phyloP scores from a whole-genome alignment of 1,284 basidiomycete genomes.

The Amylostereum chailletii region DNA sequence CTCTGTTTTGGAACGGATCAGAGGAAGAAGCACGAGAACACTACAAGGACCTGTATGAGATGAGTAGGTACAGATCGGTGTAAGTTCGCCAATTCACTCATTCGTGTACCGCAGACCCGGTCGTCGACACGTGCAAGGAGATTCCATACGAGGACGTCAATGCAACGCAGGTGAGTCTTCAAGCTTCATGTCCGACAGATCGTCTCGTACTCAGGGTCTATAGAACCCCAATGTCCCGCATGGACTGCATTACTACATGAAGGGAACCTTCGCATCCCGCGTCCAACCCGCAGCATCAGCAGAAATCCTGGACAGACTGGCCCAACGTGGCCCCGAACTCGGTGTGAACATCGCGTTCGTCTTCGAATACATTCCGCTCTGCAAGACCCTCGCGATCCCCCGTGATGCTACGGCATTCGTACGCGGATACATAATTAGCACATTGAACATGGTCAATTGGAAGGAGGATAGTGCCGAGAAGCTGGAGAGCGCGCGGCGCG shows the following conservation, averaged over 20 bases:
- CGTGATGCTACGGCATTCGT: conserved; percentile 23
- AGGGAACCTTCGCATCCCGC: conserved; percentile 7
- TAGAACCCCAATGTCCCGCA: conserved; percentile 14
- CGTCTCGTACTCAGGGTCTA: background rate
- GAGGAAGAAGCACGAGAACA: conserved; percentile 32
- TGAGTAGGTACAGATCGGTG: conserved; percentile 19
- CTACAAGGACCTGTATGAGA: conserved; percentile 34
- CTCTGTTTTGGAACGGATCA: conserved; percentile 38
- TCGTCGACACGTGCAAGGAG: conserved; percentile 30
- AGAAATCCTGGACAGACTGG: conserved; percentile 3
- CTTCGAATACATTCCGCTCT: conserved; percentile 31
- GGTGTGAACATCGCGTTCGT: conserved; percentile 14
- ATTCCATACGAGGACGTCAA: conserved; percentile 39
- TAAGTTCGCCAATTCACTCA: background rate
- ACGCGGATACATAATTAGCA: conserved; percentile 3
- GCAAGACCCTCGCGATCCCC: conserved; percentile 28
- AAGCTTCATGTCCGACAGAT: conserved; percentile 7
- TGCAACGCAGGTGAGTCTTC: conserved; percentile 12
- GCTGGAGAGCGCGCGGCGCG: conserved; percentile 2
- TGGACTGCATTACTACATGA: conserved; percentile 16
- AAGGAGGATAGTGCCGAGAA: conserved; percentile 1
- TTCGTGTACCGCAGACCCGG: conserved; percentile 22
- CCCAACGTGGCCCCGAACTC: background rate
- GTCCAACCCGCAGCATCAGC: conserved; percentile 2
- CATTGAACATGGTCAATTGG: conserved; percentile 6